A percentile compares a stretch with the other conserved stretches of the same genome.
Conservation (phyloP, 352 stramenopile species). For the Globisporangium camurandrum region DNA sequence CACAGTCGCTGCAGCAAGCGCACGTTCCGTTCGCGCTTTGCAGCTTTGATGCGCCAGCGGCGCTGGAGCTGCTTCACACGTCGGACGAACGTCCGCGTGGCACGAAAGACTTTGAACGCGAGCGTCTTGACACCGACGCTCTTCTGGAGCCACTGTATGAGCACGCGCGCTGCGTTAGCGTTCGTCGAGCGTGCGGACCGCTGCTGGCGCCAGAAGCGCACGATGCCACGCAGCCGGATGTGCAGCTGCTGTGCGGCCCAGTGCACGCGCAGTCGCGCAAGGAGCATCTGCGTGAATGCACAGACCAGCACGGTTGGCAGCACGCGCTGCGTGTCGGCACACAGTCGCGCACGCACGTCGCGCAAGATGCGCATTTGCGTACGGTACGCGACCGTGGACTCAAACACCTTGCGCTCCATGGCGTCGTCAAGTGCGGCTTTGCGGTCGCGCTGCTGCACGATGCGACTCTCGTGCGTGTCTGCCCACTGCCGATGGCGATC, state of each 20-base stretch:
- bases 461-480: slow-evolving; percentile 24
- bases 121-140: slow-evolving; percentile 47
- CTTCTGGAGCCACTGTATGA: slow-evolving; percentile 60
- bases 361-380: slow-evolving; percentile 30
- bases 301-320: slow-evolving; percentile 38
- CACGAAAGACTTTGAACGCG: slow-evolving; percentile 45
- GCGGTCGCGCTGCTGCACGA: slow-evolving; percentile 20
- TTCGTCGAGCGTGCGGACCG: slow-evolving; percentile 25
- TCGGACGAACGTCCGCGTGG: slow-evolving; percentile 40
- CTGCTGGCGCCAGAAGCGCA: slow-evolving; percentile 40
- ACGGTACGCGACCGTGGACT: slow-evolving; percentile 41
- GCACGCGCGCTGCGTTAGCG: slow-evolving; percentile 22
- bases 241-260: slow-evolving; percentile 33
- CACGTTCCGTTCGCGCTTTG: slow-evolving; percentile 26
- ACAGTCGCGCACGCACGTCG: slow-evolving; percentile 25
- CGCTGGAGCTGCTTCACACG: slow-evolving; percentile 43
- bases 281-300: slow-evolving; percentile 38
- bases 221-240: slow-evolving; percentile 25
- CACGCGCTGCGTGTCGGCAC: slow-evolving; percentile 27
- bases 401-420: slow-evolving; percentile 31
- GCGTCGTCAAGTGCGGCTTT: slow-evolving; percentile 43
- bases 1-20: slow-evolving; percentile 39
- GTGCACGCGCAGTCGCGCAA: slow-evolving; percentile 20
- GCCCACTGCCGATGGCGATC: slow-evolving; percentile 35
- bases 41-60: slow-evolving; percentile 39